Conservation (phyloP, 2,329 filamentous ascomycete genomes). For the Proliferodiscus dingleyae region DNA sequence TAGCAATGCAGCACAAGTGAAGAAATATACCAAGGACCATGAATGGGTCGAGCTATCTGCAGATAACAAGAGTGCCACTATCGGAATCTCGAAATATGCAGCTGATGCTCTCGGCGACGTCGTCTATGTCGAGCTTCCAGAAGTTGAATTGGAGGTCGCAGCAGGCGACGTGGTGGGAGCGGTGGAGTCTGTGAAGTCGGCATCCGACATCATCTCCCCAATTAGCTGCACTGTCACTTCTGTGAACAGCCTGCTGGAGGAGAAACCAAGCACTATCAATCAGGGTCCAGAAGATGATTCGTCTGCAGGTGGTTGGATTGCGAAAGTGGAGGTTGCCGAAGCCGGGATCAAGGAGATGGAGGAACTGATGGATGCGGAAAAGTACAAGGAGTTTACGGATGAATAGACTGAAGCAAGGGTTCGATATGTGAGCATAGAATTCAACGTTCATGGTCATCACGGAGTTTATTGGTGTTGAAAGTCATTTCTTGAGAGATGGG, state of each 20-base stretch:
- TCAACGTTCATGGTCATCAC: conserved; percentile 2
- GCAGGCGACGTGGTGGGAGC: conserved; percentile 85
- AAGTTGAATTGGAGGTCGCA: conserved; percentile 60
- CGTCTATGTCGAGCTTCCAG: conserved; percentile 92
- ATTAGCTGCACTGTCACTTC: conserved; percentile 71
- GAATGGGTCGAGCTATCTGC: conserved; percentile 92
- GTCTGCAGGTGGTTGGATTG: conserved; percentile 83
- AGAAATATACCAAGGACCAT: conserved; percentile 94
- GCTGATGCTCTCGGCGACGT: conserved; percentile 91
- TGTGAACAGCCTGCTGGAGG: conserved; percentile 70
- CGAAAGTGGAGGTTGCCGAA: conserved; percentile 74
- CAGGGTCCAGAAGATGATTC: conserved; percentile 74
- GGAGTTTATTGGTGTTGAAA: conserved; percentile 1
- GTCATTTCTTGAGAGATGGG: conserved; percentile 2
- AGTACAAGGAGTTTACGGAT: conserved; percentile 70
- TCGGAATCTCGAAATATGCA: conserved; percentile 88
- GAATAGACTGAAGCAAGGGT: conserved; percentile 15
- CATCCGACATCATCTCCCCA: conserved; percentile 93
- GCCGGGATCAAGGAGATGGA: conserved; percentile 63
- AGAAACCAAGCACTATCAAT: conserved; percentile 85
- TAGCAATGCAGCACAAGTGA: conserved; percentile 34
- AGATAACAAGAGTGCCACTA: conserved; percentile 74
- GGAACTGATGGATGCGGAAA: conserved; percentile 67
- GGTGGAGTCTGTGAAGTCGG: conserved; percentile 97
- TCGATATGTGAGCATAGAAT: neutral